Base-by-base conservation (phyloP, 352 stramenopile species). In the Phytophthora aleatoria region DNA sequence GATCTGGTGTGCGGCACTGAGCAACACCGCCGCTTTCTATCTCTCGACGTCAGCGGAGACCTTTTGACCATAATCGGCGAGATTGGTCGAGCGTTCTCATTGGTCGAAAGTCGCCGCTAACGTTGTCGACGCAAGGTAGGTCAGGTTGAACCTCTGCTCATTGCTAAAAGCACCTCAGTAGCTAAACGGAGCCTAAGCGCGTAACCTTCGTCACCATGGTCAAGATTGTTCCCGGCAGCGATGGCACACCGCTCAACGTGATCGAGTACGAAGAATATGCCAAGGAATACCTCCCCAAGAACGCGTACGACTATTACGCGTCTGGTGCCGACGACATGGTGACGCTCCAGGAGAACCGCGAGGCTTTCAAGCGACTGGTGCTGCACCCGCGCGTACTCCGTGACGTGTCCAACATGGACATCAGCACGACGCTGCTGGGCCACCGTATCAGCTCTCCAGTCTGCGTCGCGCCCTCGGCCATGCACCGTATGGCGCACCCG, bases 401-500 rank as follows among this genome's bases (percentile, higher is more conserved):
- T 50, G 92, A 97, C 58, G 91, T 98, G 55, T 96, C 93, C 67
- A 87, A 94, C 44, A 94, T 99, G 58, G 86, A 97, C 69, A 86
- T 95, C 44, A 90, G 67, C 13, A 98, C 92, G 13, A 98, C 94
- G 38, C 77, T 98, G 24, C 90, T 98, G 65, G 96, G 95, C 5
- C 74, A 95, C 38, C 75, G 90, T 50, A 83, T 98, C 12, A 84
- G 85, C 11, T 84, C 97, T 39, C 94, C 94, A 3, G 95, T 99
- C 70, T 98, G 97, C 73, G 89, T 96, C 35, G 95, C 90, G 35
- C 91, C 91, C 3, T 85, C 86, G 28, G 84, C 96, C 24, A 97
- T 96, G 70, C 96, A 98, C 58, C 74, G 91, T 57, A 98, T 99
- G 92, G 97, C 97, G 49, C 94, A 99, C 55, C 94, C 90, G 39